A percentile compares a stretch with the other conserved stretches of the same genome.
These are phyloP conservation scores for Leptodontidium sp. DNA, from an alignment of 2,329 filamentous ascomycete species.

Conservation along the genomic window DNA sequence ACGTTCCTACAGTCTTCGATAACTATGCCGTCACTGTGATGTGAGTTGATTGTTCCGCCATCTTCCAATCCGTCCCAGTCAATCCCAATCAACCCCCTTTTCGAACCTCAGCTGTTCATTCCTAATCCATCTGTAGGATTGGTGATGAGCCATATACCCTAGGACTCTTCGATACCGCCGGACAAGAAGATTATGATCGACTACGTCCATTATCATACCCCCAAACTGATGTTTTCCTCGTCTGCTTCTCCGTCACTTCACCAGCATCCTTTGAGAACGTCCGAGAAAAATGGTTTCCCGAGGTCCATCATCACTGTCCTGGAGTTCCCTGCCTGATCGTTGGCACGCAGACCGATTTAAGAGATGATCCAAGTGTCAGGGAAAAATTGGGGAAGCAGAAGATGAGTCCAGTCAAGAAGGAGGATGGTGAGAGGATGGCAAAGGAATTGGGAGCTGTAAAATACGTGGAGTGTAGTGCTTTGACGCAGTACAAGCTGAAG, in stretches of 20 bases:
- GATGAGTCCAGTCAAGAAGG: constrained; percentile 90
- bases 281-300: constrained; percentile 97
- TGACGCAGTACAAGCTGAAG: constrained; percentile 98
- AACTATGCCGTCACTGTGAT: constrained; percentile 99
- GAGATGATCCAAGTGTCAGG: constrained; percentile 84
- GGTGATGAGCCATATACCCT: constrained; percentile 98
- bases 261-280: constrained; percentile 99
- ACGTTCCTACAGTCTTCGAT: constrained; percentile 98
- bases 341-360: constrained; percentile 95
- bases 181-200: constrained; percentile 99
- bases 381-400: constrained; percentile 96
- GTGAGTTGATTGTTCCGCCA: constrained; percentile 66
- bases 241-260: constrained; percentile 98
- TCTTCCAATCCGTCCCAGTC: neutral
- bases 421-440: constrained; percentile 95
- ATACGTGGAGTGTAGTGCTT: constrained; percentile 97
- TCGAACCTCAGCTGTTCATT: neutral
- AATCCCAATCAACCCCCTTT: neutral
- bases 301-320: constrained; percentile 98
- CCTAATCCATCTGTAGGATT: constrained; percentile 70
- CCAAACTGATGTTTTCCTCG: constrained; percentile 97
- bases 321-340: constrained; percentile 98
- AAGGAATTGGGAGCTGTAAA: constrained; percentile 98
- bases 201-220: constrained; percentile 96
- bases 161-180: constrained; percentile 96